phyloP scores from a whole-genome alignment of 306 rosid genomes.

The Castanea sativa region DNA sequence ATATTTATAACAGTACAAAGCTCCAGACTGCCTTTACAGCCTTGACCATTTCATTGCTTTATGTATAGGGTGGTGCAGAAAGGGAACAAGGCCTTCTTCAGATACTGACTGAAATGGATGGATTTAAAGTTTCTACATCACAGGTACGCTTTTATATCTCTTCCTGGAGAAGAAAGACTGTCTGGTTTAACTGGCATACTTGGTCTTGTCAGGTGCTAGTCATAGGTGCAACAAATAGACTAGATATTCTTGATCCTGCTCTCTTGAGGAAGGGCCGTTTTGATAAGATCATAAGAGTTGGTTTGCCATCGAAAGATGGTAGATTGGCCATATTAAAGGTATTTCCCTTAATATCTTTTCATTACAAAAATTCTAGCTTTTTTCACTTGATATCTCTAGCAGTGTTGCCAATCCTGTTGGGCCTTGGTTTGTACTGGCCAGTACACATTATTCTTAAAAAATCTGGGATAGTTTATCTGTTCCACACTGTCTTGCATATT shows the following conservation, averaged over 20 bases:
- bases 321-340: conserved; percentile 95
- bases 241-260: conserved; percentile 98
- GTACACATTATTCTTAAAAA: background rate
- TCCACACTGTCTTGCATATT: too few relatives aligned
- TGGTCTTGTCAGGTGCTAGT: conserved; percentile 75
- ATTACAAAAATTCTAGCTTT: conserved; percentile 4
- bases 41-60: conserved; percentile 21
- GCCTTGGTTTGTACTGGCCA: background rate
- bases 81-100: conserved; percentile 98
- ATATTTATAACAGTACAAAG: background rate
- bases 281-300: conserved; percentile 98
- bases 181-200: conserved; percentile 34
- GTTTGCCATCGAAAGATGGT: conserved; percentile 95
- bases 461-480: background rate
- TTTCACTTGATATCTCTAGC: background rate
- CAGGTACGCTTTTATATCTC: conserved; percentile 48
- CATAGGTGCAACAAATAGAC: conserved; percentile 97
- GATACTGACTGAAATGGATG: conserved; percentile 96
- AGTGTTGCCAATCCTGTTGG: background rate
- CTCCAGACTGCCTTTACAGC: background rate
- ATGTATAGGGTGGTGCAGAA: conserved; percentile 88
- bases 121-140: conserved; percentile 90
- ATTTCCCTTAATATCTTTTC: conserved; percentile 10
- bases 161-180: conserved; percentile 18
- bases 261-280: conserved; percentile 96